Conservation (phyloP, 768 basidiomycete genomes). For the Lyophyllum semitale region DNA sequence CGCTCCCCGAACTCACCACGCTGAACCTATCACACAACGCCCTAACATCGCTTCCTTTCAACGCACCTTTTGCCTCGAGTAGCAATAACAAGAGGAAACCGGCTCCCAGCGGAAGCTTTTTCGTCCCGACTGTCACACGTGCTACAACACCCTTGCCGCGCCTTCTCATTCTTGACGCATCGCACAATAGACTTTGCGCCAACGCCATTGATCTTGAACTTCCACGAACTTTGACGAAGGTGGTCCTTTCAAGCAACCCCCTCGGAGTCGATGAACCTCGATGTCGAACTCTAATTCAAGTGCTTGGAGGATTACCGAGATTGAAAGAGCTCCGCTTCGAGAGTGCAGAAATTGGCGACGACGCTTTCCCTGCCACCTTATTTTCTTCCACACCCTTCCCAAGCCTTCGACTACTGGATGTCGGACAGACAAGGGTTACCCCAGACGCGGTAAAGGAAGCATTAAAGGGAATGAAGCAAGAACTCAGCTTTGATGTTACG, state of each 20-base stretch:
- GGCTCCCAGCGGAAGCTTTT: constrained; percentile 55
- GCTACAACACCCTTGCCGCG: constrained; percentile 67
- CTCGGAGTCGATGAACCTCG: constrained; percentile 41
- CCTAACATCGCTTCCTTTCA: constrained; percentile 62
- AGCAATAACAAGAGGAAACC: constrained; percentile 27
- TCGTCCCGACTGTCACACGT: constrained; percentile 60
- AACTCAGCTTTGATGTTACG: constrained; percentile 55
- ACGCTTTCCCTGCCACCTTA: constrained; percentile 50
- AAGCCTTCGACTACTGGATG: constrained; percentile 56
- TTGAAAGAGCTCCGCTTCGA: constrained; percentile 61
- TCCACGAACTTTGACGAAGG: constrained; percentile 54
- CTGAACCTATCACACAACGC: constrained; percentile 76
- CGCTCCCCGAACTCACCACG: constrained; percentile 64
- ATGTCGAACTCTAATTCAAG: constrained; percentile 43
- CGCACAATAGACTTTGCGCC: constrained; percentile 66
- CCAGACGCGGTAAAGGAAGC: constrained; percentile 44
- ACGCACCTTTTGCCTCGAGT: constrained; percentile 49
- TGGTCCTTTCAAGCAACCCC: constrained; percentile 71
- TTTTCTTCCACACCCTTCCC: constrained; percentile 47
- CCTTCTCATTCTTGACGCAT: constrained; percentile 63
- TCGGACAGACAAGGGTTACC: constrained; percentile 65
- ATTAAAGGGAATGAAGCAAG: constrained; percentile 49
- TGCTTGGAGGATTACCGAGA: constrained; percentile 46
- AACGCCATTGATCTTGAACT: constrained; percentile 53
- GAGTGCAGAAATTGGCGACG: constrained; percentile 60